Evolutionary conservation across 257 asterid genomes (phyloP), one percentile per base, ranked within the genome.

Genomic region (Orobanche coerulescens): DNA sequence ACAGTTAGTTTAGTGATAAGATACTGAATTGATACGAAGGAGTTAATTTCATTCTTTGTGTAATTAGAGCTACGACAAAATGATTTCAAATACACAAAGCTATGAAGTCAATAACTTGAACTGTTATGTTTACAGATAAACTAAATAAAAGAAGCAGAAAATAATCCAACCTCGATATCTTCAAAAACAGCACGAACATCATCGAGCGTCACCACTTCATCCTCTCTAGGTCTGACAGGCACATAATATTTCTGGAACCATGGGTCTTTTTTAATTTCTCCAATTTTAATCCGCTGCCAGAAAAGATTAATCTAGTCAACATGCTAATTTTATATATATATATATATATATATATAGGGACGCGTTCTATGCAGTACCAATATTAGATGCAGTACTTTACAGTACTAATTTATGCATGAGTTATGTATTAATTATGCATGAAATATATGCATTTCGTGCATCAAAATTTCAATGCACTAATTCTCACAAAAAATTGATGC

Each of bases 141-240:
- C 19, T 36, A 57, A 50, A 58, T 15, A 18, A 39, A 51, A 66
- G 25, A 49, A 44, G 59, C 43, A 20, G 36, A 62, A 48, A 52
- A 74, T 15, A 16, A 59, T 25, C 67, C 26, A 61, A 88, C 98
- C 97, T 86, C 84, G 42, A 88, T 86, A 78, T 80, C 97, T 61
- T 86, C 79, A 66, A 92, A 86, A 71, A 88, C 98, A 65, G 95
- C 98, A 75, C 65, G 61, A 66, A 92, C 80, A 59, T 88, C 95
- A 73, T 86, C 98, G 83, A 92, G 74, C 76, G 80, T 84, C 78
- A 86, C 97, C 71, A 58, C 79, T 80, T 81, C 91, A 65, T 86
- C 95, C 69, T 81, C 85, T 63, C 70, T 80, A 48, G 84, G 84
- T 61, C 74, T 76, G 53, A 84, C 80, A 65, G 98, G 75, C 65